A percentile compares a stretch with the other conserved stretches of the same genome.
Evolutionary conservation across 805 yeast genomes (phyloP).

Genomic region (Metschnikowia picachoensis): DNA sequence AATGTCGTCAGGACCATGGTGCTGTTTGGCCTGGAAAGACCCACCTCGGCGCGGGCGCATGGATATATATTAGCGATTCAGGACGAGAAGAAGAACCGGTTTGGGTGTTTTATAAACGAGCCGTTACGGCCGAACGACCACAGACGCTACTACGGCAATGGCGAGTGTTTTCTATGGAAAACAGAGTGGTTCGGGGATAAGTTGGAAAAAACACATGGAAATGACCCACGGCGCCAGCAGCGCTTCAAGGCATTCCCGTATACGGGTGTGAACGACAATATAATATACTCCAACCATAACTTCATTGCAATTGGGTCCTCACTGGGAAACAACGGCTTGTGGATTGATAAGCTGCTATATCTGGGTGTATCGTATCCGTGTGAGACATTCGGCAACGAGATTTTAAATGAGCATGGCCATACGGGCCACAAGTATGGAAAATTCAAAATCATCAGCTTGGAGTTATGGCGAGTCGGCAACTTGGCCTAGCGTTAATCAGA

Average conservation of each 20-base stretch:
- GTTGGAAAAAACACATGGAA: conserved; percentile 8
- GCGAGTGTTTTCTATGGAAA: conserved; percentile 93
- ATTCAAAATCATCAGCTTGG: conserved; percentile 73
- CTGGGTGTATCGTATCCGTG: conserved; percentile 78
- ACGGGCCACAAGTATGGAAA: conserved; percentile 39
- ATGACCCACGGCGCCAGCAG: conserved; percentile 8
- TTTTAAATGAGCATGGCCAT: conserved; percentile 37
- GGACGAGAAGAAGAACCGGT: conserved; percentile 57
- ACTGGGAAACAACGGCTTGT: conserved; percentile 86
- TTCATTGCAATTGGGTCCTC: conserved; percentile 89
- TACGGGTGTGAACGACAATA: conserved; percentile 84
- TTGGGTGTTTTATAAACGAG: conserved; percentile 81
- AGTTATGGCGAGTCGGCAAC: conserved; percentile 74
- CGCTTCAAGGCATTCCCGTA: conserved; percentile 78
- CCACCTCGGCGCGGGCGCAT: conserved; percentile 20
- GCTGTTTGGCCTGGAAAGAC: conserved; percentile 20
- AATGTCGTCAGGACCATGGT: conserved; percentile 31
- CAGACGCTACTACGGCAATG: conserved; percentile 82
- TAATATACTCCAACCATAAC: conserved; percentile 73
- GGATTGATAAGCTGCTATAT: conserved; percentile 72
- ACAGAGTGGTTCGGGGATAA: conserved; percentile 40
- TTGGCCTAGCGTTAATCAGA: conserved; percentile 1
- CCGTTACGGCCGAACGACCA: conserved; percentile 66
- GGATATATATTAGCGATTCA: conserved; percentile 75
- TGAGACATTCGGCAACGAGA: conserved; percentile 87